A percentile compares a stretch with the other conserved stretches of the same genome.
These are phyloP conservation scores for Backusella macrospora DNA, from an alignment of 192 early-diverging fungal genomes.

Conservation along the genomic window DNA sequence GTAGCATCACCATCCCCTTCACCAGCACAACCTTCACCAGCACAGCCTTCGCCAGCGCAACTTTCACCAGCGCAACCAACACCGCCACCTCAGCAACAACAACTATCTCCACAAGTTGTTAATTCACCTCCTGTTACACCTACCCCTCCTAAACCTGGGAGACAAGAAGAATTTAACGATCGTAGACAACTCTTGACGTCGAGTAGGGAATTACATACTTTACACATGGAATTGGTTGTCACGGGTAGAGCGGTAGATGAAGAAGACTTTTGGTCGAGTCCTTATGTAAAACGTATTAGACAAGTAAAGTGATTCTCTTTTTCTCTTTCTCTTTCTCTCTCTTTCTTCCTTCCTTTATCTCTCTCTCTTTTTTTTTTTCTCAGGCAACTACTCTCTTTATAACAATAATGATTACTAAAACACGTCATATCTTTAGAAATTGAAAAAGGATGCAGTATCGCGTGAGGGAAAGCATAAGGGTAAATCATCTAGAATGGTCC, in stretches of 20 bases:
- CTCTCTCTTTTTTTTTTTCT: no score
- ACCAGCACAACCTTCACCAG: conserved; percentile 12
- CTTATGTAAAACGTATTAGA: conserved; percentile 55
- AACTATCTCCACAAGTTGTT: background rate
- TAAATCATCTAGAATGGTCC: conserved; percentile 72
- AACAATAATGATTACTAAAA: no score
- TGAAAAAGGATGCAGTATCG: conserved; percentile 73
- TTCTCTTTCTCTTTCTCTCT: background rate
- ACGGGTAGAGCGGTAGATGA: conserved; percentile 71
- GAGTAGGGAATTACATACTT: conserved; percentile 64
- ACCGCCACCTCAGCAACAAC: no score
- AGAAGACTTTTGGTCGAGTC: conserved; percentile 92
- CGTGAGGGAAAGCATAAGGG: conserved; percentile 80
- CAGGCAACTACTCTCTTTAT: no score
- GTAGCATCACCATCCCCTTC: conserved; percentile 8
- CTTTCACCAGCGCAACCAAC: background rate
- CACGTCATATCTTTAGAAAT: conserved; percentile 36
- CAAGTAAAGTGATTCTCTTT: conserved; percentile 25
- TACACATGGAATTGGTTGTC: conserved; percentile 82
- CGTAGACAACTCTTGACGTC: conserved; percentile 66
- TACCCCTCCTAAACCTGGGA: conserved; percentile 6
- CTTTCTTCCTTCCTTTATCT: no score
- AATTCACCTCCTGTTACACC: conserved; percentile 9
- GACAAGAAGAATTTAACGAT: conserved; percentile 61
- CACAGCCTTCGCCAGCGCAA: conserved; percentile 2